Conservation (phyloP, 495 filamentous ascomycete genomes). For the Aspergillus hancockii region DNA sequence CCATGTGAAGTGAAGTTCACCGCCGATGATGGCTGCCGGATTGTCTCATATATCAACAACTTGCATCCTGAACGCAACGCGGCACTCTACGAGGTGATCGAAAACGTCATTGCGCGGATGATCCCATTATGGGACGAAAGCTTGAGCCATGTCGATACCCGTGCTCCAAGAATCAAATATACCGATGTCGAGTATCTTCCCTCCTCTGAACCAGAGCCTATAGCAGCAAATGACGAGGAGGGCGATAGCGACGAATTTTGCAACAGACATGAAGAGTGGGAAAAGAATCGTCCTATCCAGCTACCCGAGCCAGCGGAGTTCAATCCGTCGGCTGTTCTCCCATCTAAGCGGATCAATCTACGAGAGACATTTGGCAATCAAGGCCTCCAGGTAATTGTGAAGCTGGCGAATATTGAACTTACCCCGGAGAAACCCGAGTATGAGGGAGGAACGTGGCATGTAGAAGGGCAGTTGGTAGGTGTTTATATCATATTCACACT, state of each 20-base stretch:
- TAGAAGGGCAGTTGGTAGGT: constrained; percentile 48
- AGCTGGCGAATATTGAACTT: constrained; percentile 58
- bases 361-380: constrained; percentile 21
- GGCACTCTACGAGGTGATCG: constrained; percentile 49
- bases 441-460: constrained; percentile 47
- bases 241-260: not conserved
- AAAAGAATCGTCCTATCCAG: not conserved
- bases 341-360: not conserved
- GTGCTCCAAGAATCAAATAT: constrained; percentile 8
- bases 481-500: too few relatives aligned
- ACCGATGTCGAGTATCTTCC: not conserved
- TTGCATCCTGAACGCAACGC: constrained; percentile 51
- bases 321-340: too few relatives aligned
- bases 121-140: constrained; percentile 55
- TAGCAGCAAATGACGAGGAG: not conserved
- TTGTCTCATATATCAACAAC: constrained; percentile 62
- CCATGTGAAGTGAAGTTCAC: constrained; percentile 54
- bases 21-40: constrained; percentile 26
- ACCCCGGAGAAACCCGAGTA: constrained; percentile 54
- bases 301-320: constrained; percentile 13
- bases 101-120: constrained; percentile 44
- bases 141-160: constrained; percentile 13
- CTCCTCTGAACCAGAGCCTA: too few relatives aligned
- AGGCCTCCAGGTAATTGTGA: constrained; percentile 60
- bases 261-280: too few relatives aligned